Evolutionary conservation across 2,329 filamentous ascomycete species (phyloP).

Genomic region (Saccharata proteae): DNA sequence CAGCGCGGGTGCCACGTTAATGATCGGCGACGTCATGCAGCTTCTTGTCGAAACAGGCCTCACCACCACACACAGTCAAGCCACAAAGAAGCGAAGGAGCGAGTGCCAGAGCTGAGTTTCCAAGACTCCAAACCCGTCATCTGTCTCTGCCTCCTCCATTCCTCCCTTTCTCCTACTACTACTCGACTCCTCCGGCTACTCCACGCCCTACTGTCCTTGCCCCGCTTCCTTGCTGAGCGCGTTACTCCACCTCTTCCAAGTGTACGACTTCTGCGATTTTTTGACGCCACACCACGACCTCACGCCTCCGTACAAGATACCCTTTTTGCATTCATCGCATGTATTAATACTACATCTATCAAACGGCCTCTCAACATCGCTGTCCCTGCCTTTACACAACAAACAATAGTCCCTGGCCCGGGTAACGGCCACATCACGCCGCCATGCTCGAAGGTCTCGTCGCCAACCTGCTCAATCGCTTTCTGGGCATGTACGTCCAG

Average conservation of each 20-base stretch:
- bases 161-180: too few relatives aligned
- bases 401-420: conserved; percentile 44
- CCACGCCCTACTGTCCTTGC: neutral
- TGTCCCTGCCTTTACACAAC: neutral
- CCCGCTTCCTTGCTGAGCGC: neutral
- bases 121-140: too few relatives aligned
- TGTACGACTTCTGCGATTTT: conserved; percentile 1
- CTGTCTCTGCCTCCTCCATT: too few relatives aligned
- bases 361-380: conserved; percentile 4
- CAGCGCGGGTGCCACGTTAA: neutral
- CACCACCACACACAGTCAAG: too few relatives aligned
- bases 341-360: conserved; percentile 5
- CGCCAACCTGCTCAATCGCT: conserved; percentile 93
- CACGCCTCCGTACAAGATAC: conserved; percentile 9
- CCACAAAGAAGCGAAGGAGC: neutral
- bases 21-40: neutral
- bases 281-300: conserved; percentile 7
- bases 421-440: conserved; percentile 53
- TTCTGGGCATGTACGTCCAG: conserved; percentile 99
- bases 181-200: too few relatives aligned
- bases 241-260: neutral
- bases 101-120: too few relatives aligned
- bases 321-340: too few relatives aligned
- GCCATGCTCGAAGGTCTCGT: conserved; percentile 95
- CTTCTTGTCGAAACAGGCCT: too few relatives aligned